Conservation (phyloP, 306 rosid species). For the Styphnolobium japonicum region DNA sequence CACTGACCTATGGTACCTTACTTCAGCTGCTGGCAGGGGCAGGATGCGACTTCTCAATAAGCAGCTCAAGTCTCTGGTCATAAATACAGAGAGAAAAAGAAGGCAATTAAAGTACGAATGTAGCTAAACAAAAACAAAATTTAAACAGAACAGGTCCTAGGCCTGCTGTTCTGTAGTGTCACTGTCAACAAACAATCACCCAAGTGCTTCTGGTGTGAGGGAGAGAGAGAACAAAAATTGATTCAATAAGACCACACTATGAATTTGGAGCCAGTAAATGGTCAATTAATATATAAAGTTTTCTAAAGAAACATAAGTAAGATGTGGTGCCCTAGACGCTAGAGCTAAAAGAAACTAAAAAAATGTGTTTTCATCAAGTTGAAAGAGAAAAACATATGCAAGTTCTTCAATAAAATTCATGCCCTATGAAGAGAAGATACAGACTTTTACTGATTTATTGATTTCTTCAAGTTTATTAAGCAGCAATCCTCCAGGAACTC, state of each 20-base stretch:
- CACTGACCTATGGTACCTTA: not conserved
- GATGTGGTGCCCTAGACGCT: not conserved
- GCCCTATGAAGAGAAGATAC: conserved; percentile 6
- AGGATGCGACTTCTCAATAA: conserved; percentile 53
- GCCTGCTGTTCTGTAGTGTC: conserved; percentile 9
- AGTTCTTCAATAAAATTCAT: conserved; percentile 10
- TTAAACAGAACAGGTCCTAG: not conserved
- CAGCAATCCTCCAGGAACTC: conserved; percentile 55
- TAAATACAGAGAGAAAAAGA: not conserved
- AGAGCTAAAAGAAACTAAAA: conserved; percentile 10
- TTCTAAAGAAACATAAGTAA: not conserved
- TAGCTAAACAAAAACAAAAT: conserved; percentile 8
- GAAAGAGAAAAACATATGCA: not conserved
- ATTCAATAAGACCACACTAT: not conserved
- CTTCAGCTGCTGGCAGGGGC: conserved; percentile 32
- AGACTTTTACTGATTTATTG: conserved; percentile 79
- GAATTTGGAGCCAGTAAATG: not conserved
- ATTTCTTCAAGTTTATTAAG: conserved; percentile 83
- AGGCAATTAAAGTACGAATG: not conserved
- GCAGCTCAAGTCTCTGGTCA: conserved; percentile 68
- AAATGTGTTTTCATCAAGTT: not conserved
- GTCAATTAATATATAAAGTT: not conserved
- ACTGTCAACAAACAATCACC: not conserved
- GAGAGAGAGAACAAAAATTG: not conserved
- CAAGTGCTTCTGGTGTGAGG: not conserved